Evolutionary conservation across 116 monocot genomes (phyloP).

Genomic region (Iris pallida): DNA sequence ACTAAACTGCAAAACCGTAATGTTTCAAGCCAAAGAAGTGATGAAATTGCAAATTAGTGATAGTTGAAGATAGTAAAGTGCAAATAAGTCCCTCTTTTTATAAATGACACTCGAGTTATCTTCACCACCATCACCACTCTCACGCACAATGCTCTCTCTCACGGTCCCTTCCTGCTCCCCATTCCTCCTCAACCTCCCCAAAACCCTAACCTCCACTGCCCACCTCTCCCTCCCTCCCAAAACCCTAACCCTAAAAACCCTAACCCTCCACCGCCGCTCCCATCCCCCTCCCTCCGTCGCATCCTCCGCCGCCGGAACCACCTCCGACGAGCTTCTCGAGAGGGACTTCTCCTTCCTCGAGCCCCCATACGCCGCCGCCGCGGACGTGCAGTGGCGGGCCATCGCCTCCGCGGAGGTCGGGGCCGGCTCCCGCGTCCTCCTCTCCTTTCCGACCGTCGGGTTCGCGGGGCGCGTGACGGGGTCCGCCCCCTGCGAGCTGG

Average conservation of each 20-base stretch:
- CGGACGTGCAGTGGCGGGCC: constrained; percentile 10
- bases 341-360: constrained; percentile 92
- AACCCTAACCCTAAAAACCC: neutral
- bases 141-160: neutral
- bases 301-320: neutral
- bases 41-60: too few relatives aligned
- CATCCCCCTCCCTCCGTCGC: neutral
- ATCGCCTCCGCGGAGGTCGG: constrained; percentile 38
- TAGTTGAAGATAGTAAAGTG: too few relatives aligned
- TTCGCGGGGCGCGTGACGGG: constrained; percentile 50
- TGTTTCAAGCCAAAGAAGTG: too few relatives aligned
- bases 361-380: constrained; percentile 3
- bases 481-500: constrained; percentile 24
- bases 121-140: neutral
- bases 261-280: neutral
- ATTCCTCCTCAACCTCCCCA: neutral
- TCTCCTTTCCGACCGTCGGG: constrained; percentile 32
- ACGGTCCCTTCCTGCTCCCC: neutral
- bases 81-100: too few relatives aligned
- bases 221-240: neutral
- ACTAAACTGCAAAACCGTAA: too few relatives aligned
- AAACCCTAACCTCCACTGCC: constrained; percentile 2
- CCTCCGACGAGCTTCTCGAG: constrained; percentile 54
- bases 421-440: constrained; percentile 42
- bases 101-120: neutral